A percentile compares a stretch with the other conserved stretches of the same genome.
Evolutionary conservation across 257 asterid species (phyloP).

Genomic region (Parsonsia alboflavescens): DNA sequence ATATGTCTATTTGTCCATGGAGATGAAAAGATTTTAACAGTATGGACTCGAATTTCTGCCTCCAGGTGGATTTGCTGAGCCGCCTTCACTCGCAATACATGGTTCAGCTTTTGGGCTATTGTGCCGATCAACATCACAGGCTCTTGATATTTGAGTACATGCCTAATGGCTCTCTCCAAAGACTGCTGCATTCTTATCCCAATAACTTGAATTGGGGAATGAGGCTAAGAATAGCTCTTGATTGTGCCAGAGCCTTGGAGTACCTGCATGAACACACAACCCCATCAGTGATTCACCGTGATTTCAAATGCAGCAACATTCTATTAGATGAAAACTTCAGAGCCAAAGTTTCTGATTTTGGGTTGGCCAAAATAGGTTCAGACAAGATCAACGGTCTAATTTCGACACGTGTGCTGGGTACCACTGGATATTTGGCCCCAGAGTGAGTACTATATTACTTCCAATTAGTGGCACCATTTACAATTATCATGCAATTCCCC

Average conservation of each 20-base stretch:
- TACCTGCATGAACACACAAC: conserved; percentile 61
- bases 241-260: conserved; percentile 70
- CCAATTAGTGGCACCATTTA: not conserved
- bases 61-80: conserved; percentile 72
- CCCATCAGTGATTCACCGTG: conserved; percentile 74
- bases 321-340: conserved; percentile 54
- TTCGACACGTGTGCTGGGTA: conserved; percentile 74
- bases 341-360: conserved; percentile 73
- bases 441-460: conserved; percentile 59
- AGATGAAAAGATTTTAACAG: too few species aligned
- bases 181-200: conserved; percentile 42
- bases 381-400: conserved; percentile 66
- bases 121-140: conserved; percentile 78
- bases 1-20: too few species aligned
- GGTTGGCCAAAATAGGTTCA: conserved; percentile 68
- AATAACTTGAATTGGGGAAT: conserved; percentile 48
- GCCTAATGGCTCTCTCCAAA: conserved; percentile 52
- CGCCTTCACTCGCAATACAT: conserved; percentile 52
- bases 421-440: conserved; percentile 83
- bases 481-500: conserved; percentile 7
- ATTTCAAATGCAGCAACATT: conserved; percentile 63
- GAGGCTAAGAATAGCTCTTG: conserved; percentile 59
- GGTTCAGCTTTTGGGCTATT: conserved; percentile 65
- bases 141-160: conserved; percentile 58
- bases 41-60: not conserved